Evolutionary conservation across 1,284 basidiomycete genomes (phyloP), one percentile per base, ranked within the genome.

Genomic region (Ustilago bromivora): DNA sequence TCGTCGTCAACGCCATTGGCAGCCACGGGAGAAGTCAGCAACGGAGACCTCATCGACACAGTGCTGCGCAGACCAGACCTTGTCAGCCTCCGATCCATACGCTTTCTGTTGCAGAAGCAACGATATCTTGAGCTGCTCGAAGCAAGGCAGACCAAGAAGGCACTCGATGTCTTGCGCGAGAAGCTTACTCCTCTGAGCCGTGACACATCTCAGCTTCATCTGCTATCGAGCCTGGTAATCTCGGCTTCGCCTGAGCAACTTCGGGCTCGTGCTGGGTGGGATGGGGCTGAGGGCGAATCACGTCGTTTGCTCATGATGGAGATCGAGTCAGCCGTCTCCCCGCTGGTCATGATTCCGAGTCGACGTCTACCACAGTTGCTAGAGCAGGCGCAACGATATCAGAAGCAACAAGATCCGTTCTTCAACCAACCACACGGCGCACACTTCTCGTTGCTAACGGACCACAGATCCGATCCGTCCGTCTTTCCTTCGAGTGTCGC

Each of bases 111-210:
- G 66, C 92, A 92, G 68, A 92, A 93, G 87, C 96, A 99, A 89
- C 96, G 97, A 87, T 99, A 98, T 86, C 89, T 99, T 51, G 96
- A 99, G 85, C 89, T 94, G n/a, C 89, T 99, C 57, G 96, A 98
- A 83, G 89, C 90, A 2, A 90, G 91, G 71, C 92, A 92, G 87
- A 92, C 91, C 12, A 93, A 93, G 61, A 90, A 90, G 78, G 96
- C 97, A 11, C 88, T 99, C 46, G 90, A 92, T 46, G 92, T 97
- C 4, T 88, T 99, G 56, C 91, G 96, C 59, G 91, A 92, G 75
- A 94, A 96, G 84, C 88, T 99, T 35, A 93, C 95, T 2, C 92
- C 93, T 53, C 68, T 84, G 40, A 79, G 77, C 34, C 77, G 71
- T 32, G 81, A 78, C 40, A 76, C 82, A 1, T 71, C 78, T 11